Evolutionary conservation across 2,329 filamentous ascomycete species (phyloP).

Genomic region (Conoideocrella luteorostrata): DNA sequence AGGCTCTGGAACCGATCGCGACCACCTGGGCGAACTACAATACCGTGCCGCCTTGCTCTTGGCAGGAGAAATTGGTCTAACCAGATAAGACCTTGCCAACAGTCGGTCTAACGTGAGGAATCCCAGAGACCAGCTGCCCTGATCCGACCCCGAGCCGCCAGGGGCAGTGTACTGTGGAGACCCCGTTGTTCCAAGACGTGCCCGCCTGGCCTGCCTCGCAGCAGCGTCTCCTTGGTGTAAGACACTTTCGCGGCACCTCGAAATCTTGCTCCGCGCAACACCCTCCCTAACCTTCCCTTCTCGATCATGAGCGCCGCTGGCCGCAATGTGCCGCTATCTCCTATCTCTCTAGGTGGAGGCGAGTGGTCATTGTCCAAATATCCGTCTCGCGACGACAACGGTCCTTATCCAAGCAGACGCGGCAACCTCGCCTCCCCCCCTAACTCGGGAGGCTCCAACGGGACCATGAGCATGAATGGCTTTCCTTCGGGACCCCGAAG

Average conservation of each 20-base stretch:
- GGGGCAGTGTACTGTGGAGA: conserved; percentile 7
- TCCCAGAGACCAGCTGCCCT: conserved; percentile 3
- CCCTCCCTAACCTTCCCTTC: conserved; percentile 15
- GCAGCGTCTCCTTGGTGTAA: conserved; percentile 14
- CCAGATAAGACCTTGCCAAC: not conserved
- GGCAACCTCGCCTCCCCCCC: conserved; percentile 63
- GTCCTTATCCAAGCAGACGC: conserved; percentile 46
- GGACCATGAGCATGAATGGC: conserved; percentile 52
- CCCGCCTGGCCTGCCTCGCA: conserved; percentile 2
- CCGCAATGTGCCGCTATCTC: conserved; percentile 71
- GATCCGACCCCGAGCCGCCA: conserved; percentile 7
- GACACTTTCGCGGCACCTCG: conserved; percentile 11
- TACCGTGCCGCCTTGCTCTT: too few species aligned
- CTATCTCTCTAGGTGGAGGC: conserved; percentile 75
- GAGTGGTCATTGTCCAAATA: conserved; percentile 75
- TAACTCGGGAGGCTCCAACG: conserved; percentile 56
- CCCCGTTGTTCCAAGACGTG: conserved; percentile 3
- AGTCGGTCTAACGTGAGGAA: not conserved
- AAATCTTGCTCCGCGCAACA: conserved; percentile 15
- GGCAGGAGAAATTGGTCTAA: too few species aligned
- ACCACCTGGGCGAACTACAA: too few species aligned
- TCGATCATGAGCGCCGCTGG: conserved; percentile 55
- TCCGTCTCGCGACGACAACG: conserved; percentile 45
- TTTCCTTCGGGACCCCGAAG: conserved; percentile 51
- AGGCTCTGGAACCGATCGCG: too few species aligned